Evolutionary conservation across 2,329 filamentous ascomycete genomes (phyloP).

Genomic region (Neopestalotiopsis clavispora): DNA sequence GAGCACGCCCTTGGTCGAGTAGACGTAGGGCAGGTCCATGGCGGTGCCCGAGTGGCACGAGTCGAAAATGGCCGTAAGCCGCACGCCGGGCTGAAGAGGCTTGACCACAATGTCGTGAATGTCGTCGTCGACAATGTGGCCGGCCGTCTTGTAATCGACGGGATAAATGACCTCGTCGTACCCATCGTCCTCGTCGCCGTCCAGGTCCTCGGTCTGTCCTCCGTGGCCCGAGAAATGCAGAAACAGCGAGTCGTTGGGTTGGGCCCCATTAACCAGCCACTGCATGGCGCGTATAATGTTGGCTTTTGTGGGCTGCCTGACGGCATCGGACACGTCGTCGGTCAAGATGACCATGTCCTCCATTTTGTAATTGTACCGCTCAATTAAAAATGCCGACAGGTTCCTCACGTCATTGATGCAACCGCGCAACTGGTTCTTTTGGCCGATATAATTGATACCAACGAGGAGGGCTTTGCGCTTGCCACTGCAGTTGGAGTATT

Average conservation of each 20-base stretch:
- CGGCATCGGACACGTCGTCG: slow-evolving; percentile 56
- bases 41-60: slow-evolving; percentile 72
- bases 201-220: slow-evolving; percentile 77
- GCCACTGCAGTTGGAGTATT: slow-evolving; percentile 77
- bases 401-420: slow-evolving; percentile 86
- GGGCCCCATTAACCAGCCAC: slow-evolving; percentile 74
- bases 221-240: slow-evolving; percentile 68
- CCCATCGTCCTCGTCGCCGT: slow-evolving; percentile 81
- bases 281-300: slow-evolving; percentile 48
- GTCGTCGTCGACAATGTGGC: slow-evolving; percentile 83
- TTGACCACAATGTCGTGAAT: slow-evolving; percentile 77
- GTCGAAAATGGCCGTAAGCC: slow-evolving; percentile 67
- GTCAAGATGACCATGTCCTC: slow-evolving; percentile 83
- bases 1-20: slow-evolving; percentile 71
- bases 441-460: slow-evolving; percentile 81
- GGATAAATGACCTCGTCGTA: slow-evolving; percentile 87
- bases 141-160: slow-evolving; percentile 78
- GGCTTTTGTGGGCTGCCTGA: slow-evolving; percentile 8
- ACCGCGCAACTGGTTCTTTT: slow-evolving; percentile 72
- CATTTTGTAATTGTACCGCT: slow-evolving; percentile 71
- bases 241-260: slow-evolving; percentile 77
- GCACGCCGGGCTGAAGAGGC: slow-evolving; percentile 59
- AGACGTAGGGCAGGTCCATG: slow-evolving; percentile 70
- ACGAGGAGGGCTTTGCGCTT: slow-evolving; percentile 76
- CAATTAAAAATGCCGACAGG: slow-evolving; percentile 72